phyloP scores from a whole-genome alignment of 257 asterid species.

The Forsythia suspensa region DNA sequence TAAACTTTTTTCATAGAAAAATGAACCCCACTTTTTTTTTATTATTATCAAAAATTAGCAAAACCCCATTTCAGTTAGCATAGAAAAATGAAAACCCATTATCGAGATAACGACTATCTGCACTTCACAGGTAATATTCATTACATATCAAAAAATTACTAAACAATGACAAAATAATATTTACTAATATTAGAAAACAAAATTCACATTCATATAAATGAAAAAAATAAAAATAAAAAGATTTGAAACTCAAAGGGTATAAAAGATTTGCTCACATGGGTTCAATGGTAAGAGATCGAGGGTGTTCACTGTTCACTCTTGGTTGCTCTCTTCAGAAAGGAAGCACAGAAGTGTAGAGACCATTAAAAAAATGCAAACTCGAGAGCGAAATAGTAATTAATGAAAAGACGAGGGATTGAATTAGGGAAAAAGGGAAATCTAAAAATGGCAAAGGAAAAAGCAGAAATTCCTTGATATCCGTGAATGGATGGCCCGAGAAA shows the following conservation, averaged over 20 bases:
- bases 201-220: conserved; percentile 21
- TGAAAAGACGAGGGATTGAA: conserved; percentile 36
- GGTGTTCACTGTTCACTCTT: conserved; percentile 5
- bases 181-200: conserved; percentile 16
- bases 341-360: conserved; percentile 39
- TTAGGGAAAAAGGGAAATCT: conserved; percentile 2
- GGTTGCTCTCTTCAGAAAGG: conserved; percentile 36
- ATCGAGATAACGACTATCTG: conserved; percentile 41
- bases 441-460: conserved; percentile 14
- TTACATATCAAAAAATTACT: too few relatives aligned
- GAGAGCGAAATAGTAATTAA: conserved; percentile 30
- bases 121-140: conserved; percentile 15
- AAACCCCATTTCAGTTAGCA: conserved; percentile 25
- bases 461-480: conserved; percentile 65
- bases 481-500: conserved; percentile 62
- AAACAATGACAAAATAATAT: too few relatives aligned
- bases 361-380: conserved; percentile 34
- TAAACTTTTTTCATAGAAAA: conserved; percentile 23
- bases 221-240: conserved; percentile 10
- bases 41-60: conserved; percentile 18
- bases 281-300: conserved; percentile 27
- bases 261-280: conserved; percentile 65
- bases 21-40: conserved; percentile 34
- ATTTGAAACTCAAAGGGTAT: neutral
- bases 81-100: conserved; percentile 38